A percentile compares a stretch with the other conserved stretches of the same genome.
These are phyloP conservation scores for Bothriochloa decipiens DNA, from an alignment of 176 grass and related monocot species.

Conservation along the genomic window DNA sequence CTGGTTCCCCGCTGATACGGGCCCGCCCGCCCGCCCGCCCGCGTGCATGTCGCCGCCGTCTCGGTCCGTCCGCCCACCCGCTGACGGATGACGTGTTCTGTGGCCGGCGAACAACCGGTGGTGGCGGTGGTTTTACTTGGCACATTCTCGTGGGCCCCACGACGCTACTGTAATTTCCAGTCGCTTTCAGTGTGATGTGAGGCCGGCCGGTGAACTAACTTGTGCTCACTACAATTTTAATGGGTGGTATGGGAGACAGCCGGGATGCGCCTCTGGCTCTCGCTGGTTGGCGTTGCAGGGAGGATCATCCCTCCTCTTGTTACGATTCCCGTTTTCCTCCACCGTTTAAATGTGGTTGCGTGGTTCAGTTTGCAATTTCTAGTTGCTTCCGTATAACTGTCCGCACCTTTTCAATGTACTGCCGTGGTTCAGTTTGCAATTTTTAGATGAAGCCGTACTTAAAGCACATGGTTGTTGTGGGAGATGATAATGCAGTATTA, in stretches of 20 bases:
- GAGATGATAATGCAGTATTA: neutral
- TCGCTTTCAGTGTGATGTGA: neutral
- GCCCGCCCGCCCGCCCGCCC: neutral
- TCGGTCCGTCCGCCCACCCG: neutral
- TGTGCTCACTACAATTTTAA: too few species aligned
- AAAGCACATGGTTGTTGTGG: too few species aligned
- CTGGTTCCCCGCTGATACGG: neutral
- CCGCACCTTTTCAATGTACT: too few species aligned
- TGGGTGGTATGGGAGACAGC: neutral
- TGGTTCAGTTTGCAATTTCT: neutral
- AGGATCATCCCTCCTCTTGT: neutral
- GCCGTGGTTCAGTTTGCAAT: too few species aligned
- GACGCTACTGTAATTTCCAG: neutral
- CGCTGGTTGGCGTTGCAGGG: neutral
- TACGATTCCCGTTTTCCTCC: neutral
- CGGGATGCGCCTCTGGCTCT: neutral
- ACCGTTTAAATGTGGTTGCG: neutral
- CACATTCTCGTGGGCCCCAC: neutral
- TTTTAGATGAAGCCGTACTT: neutral
- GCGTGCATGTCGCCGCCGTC: neutral
- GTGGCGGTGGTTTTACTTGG: too few species aligned
- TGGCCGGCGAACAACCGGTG: neutral
- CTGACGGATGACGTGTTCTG: neutral
- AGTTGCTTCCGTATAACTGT: too few species aligned
- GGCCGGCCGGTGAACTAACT: neutral